Evolutionary conservation across 2,329 filamentous ascomycete species (phyloP).

Genomic region (Pezicula neosporulosa): DNA sequence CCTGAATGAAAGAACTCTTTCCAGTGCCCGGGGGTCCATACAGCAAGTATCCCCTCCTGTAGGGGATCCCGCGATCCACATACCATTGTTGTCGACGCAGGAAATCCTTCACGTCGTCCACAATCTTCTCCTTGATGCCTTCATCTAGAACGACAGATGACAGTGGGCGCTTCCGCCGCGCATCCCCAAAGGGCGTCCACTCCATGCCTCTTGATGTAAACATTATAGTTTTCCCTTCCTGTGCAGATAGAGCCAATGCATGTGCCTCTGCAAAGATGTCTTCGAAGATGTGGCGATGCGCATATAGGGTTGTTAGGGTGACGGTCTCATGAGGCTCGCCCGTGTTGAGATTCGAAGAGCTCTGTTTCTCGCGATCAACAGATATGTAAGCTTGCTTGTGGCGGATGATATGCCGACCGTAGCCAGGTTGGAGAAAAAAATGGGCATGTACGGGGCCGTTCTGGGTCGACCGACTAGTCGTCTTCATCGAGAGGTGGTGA

Average conservation of each 20-base stretch:
- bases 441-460: constrained; percentile 69
- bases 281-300: constrained; percentile 85
- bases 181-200: constrained; percentile 81
- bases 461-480: constrained; percentile 58
- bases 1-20: constrained; percentile 93
- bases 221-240: constrained; percentile 90
- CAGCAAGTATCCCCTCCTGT: constrained; percentile 75
- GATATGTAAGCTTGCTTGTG: constrained; percentile 85
- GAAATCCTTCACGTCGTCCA: constrained; percentile 49
- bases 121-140: constrained; percentile 59
- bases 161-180: constrained; percentile 81
- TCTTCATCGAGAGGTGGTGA: constrained; percentile 57
- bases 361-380: constrained; percentile 82
- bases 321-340: constrained; percentile 94
- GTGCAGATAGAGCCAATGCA: constrained; percentile 69
- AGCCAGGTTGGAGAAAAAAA: constrained; percentile 88
- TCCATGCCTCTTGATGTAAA: constrained; percentile 82
- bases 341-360: constrained; percentile 74
- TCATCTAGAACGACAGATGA: constrained; percentile 83
- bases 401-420: constrained; percentile 82
- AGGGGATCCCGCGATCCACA: constrained; percentile 69
- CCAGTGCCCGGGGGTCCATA: constrained; percentile 74
- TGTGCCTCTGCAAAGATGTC: constrained; percentile 87
- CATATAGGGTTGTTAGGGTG: constrained; percentile 86
- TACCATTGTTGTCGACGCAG: constrained; percentile 81